Percentiles rank a stretch among this genome's conserved stretches.
phyloP scores from a whole-genome alignment of 768 basidiomycete genomes.

The Boletus tomentosulus region DNA sequence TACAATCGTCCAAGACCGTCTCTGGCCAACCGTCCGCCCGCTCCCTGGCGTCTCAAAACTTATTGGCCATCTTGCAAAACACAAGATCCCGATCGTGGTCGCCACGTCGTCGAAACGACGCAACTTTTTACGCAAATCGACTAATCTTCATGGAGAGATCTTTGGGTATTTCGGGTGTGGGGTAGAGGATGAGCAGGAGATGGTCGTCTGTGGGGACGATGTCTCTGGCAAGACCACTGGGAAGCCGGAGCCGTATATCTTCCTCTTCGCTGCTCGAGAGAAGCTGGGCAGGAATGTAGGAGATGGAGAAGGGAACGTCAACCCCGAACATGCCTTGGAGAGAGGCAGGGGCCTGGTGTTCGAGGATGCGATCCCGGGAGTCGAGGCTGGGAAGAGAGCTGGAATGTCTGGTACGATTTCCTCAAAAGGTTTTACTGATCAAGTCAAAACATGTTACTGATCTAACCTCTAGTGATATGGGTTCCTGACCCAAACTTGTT shows the following conservation, averaged over 20 bases:
- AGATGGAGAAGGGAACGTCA: slow-evolving; percentile 31
- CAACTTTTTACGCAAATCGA: slow-evolving; percentile 66
- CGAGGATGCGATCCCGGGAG: slow-evolving; percentile 74
- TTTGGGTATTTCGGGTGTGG: slow-evolving; percentile 42
- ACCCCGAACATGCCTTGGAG: slow-evolving; percentile 40
- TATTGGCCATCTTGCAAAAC: slow-evolving; percentile 62
- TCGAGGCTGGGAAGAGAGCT: slow-evolving; percentile 77
- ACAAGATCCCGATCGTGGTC: slow-evolving; percentile 72
- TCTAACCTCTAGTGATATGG: slow-evolving; percentile 62
- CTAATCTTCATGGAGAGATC: slow-evolving; percentile 47
- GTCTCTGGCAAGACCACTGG: slow-evolving; percentile 48
- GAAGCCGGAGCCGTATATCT: slow-evolving; percentile 84
- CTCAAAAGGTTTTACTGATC: neutral
- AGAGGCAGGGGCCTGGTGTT: slow-evolving; percentile 70
- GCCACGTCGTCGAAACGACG: slow-evolving; percentile 71
- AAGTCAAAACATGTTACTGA: neutral
- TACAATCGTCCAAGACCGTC: slow-evolving; percentile 51
- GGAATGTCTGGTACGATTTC: slow-evolving; percentile 72
- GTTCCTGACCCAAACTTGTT: slow-evolving; percentile 73
- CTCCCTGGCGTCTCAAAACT: slow-evolving; percentile 74
- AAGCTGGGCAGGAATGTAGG: slow-evolving; percentile 58
- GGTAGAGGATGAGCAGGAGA: slow-evolving; percentile 31
- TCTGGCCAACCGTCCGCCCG: slow-evolving; percentile 66
- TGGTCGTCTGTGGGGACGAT: slow-evolving; percentile 73
- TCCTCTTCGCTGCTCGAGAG: slow-evolving; percentile 65